phyloP scores from a whole-genome alignment of 2,329 filamentous ascomycete species.

The Fusarium palustre region DNA sequence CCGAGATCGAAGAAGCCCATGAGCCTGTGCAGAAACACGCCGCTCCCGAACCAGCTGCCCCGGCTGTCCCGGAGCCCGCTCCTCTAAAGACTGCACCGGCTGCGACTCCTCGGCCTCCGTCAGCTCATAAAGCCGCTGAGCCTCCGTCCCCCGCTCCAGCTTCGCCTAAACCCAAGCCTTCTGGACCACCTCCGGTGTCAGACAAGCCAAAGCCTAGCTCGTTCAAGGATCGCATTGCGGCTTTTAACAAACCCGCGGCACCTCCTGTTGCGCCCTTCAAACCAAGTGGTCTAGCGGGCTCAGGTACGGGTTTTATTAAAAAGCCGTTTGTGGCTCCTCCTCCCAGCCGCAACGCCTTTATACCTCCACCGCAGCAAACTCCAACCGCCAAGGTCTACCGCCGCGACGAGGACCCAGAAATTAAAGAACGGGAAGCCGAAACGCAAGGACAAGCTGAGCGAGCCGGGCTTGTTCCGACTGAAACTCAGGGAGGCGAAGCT shows the following conservation, averaged over 20 bases:
- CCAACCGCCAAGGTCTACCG: slow-evolving; percentile 82
- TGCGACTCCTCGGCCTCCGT: slow-evolving; percentile 38
- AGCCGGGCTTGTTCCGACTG: slow-evolving; percentile 68
- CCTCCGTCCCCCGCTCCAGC: slow-evolving; percentile 44
- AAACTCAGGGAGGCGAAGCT: slow-evolving; percentile 62
- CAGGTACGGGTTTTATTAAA: slow-evolving; percentile 82
- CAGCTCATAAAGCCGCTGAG: slow-evolving; percentile 52
- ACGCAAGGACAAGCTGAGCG: slow-evolving; percentile 74
- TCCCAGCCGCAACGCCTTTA: slow-evolving; percentile 89
- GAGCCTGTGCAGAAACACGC: slow-evolving; percentile 50
- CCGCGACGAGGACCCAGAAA: slow-evolving; percentile 86
- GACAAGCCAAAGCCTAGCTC: slow-evolving; percentile 82
- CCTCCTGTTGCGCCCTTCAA: slow-evolving; percentile 92
- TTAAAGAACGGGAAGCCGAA: slow-evolving; percentile 74
- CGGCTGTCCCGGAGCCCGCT: slow-evolving; percentile 46
- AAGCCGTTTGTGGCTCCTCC: slow-evolving; percentile 97
- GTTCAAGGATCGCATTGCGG: slow-evolving; percentile 95
- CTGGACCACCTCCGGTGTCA: slow-evolving; percentile 72
- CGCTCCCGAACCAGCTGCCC: slow-evolving; percentile 52
- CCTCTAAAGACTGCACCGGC: slow-evolving; percentile 51
- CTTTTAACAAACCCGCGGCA: slow-evolving; percentile 91
- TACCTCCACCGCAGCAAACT: slow-evolving; percentile 79
- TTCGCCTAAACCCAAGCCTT: slow-evolving; percentile 56
- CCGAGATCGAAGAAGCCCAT: slow-evolving; percentile 53
- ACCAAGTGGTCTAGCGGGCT: slow-evolving; percentile 70